Conservation (phyloP, 805 yeast genomes). For the Kodamaea jinghongensis region DNA sequence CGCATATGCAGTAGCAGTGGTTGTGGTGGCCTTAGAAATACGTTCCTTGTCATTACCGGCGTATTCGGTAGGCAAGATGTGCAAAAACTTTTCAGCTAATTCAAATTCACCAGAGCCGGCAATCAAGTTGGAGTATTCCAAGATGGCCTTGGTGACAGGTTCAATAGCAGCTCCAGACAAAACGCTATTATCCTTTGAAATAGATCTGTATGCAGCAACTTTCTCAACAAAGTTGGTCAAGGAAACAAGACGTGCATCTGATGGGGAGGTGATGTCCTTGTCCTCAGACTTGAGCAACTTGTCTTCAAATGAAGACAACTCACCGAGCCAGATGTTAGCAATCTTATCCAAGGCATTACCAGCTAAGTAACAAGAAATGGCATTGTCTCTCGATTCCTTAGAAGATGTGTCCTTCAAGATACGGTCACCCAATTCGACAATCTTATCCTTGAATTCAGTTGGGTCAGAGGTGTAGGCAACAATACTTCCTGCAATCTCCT, state of each 20-base stretch:
- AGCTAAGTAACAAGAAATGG: constrained; percentile 73
- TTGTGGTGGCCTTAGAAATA: constrained; percentile 57
- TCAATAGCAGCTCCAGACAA: constrained; percentile 45
- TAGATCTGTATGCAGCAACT: constrained; percentile 68
- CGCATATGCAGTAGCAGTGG: constrained; percentile 19
- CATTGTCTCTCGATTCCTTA: constrained; percentile 58
- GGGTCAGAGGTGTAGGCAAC: constrained; percentile 51
- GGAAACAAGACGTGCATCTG: constrained; percentile 82
- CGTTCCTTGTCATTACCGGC: constrained; percentile 79
- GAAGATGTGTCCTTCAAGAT: constrained; percentile 36
- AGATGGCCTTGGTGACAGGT: constrained; percentile 55
- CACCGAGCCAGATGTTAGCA: constrained; percentile 80
- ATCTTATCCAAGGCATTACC: constrained; percentile 80
- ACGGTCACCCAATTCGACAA: constrained; percentile 76
- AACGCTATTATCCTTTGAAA: constrained; percentile 35
- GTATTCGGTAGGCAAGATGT: constrained; percentile 68
- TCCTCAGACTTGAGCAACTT: constrained; percentile 46
- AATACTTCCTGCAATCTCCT: constrained; percentile 69
- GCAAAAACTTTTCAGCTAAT: constrained; percentile 68
- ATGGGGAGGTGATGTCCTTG: constrained; percentile 50
- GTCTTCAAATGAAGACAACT: constrained; percentile 46
- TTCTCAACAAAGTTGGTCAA: constrained; percentile 81
- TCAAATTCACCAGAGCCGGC: constrained; percentile 83
- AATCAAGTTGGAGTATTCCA: constrained; percentile 79
- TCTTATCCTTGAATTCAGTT: constrained; percentile 50